These are phyloP conservation scores for Globisporangium heterothallicum DNA, from an alignment of 352 stramenopile species.

Conservation along the genomic window DNA sequence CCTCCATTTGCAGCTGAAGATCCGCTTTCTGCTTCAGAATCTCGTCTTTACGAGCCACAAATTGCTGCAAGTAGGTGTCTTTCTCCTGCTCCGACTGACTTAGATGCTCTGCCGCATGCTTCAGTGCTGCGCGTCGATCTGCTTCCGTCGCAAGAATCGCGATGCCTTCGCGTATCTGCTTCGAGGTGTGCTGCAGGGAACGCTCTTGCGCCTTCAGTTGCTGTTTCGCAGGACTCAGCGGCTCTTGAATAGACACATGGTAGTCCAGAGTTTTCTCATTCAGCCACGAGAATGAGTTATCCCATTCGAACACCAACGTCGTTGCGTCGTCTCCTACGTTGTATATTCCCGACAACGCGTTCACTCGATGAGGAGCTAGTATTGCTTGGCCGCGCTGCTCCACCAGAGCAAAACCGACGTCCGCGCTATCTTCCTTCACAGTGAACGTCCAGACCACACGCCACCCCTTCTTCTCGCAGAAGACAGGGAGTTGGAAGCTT, in stretches of 20 bases:
- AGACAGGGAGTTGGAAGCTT: conserved; percentile 62
- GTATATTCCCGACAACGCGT: conserved; percentile 45
- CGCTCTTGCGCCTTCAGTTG: conserved; percentile 27
- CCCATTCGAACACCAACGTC: conserved; percentile 66
- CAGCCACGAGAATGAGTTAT: conserved; percentile 83
- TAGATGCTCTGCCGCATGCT: conserved; percentile 28
- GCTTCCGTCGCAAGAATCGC: conserved; percentile 30
- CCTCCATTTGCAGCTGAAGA: conserved; percentile 59
- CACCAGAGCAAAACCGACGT: conserved; percentile 51
- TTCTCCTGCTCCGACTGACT: conserved; percentile 30
- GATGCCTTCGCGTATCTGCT: conserved; percentile 26
- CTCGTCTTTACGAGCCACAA: conserved; percentile 23
- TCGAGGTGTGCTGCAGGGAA: conserved; percentile 15
- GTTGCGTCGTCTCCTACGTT: conserved; percentile 29
- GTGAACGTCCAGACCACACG: conserved; percentile 81
- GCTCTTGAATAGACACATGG: conserved; percentile 71
- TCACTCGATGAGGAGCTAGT: conserved; percentile 44
- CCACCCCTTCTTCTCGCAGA: conserved; percentile 53
- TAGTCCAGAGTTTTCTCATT: conserved; percentile 85
- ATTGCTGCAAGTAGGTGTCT: conserved; percentile 24
- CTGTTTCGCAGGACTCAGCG: conserved; percentile 32
- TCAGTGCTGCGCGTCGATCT: conserved; percentile 28
- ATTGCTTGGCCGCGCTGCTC: conserved; percentile 18
- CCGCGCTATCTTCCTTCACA: conserved; percentile 60
- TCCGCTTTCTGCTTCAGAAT: conserved; percentile 29